Conservation (phyloP, 2,329 filamentous ascomycete species). For the Drechslerella dactyloides region DNA sequence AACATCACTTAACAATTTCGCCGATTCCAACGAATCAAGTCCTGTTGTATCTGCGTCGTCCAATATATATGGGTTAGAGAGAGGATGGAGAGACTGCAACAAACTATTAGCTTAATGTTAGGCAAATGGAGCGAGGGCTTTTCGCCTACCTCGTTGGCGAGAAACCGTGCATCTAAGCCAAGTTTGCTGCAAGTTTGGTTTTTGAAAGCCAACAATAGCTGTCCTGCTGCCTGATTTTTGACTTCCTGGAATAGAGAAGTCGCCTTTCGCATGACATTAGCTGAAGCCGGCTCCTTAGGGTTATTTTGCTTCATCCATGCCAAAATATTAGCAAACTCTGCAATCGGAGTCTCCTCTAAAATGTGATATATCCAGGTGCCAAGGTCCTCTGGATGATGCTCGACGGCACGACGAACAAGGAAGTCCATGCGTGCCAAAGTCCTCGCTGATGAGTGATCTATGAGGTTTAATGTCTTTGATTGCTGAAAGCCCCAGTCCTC, state of each 20-base stretch:
- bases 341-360: conserved; percentile 23
- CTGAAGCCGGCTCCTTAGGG: not conserved
- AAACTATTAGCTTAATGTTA: not conserved
- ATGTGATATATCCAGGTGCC: conserved; percentile 36
- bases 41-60: not conserved
- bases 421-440: conserved; percentile 25
- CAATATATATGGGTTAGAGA: conserved; percentile 35
- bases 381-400: conserved; percentile 6
- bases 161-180: conserved; percentile 10
- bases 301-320: conserved; percentile 12
- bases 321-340: conserved; percentile 2
- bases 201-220: conserved; percentile 27
- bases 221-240: conserved; percentile 7
- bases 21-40: conserved; percentile 3
- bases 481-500: conserved; percentile 11
- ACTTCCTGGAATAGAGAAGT: conserved; percentile 25
- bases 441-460: conserved; percentile 37
- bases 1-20: conserved; percentile 20
- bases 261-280: not conserved
- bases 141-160: conserved; percentile 20
- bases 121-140: not conserved
- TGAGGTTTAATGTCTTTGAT: conserved; percentile 28
- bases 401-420: conserved; percentile 17
- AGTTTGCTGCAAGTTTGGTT: conserved; percentile 5
- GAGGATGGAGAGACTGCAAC: conserved; percentile 25